Percentiles rank a stretch among this genome's conserved stretches.
Evolutionary conservation across 768 basidiomycete species (phyloP).

Genomic region (Strobilomyces dryophilus): DNA sequence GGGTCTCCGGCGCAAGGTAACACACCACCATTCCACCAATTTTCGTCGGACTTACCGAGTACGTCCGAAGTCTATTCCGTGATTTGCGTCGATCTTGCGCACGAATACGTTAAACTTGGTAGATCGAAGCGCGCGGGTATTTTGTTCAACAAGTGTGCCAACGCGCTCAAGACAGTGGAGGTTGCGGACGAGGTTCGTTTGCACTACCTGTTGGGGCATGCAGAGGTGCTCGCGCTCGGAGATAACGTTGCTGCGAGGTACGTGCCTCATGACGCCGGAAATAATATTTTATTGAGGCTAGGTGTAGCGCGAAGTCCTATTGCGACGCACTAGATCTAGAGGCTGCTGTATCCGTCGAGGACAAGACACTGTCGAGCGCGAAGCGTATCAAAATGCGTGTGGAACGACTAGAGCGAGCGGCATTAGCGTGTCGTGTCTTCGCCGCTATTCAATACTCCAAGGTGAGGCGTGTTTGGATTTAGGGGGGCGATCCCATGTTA

Average conservation of each 20-base stretch:
- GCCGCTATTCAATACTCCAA: constrained; percentile 63
- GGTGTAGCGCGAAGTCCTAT: constrained; percentile 47
- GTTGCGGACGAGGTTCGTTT: constrained; percentile 51
- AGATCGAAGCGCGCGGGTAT: constrained; percentile 58
- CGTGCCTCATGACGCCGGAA: not conserved
- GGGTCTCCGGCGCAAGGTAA: constrained; percentile 44
- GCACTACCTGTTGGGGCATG: constrained; percentile 58
- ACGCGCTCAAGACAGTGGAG: constrained; percentile 38
- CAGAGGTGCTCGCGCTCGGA: constrained; percentile 53
- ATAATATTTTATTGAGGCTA: not conserved
- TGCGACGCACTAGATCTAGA: constrained; percentile 54
- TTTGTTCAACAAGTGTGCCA: constrained; percentile 60
- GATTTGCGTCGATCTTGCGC: constrained; percentile 67
- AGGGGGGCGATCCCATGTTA: not conserved
- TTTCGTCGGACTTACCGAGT: not conserved
- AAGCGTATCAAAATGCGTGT: constrained; percentile 60
- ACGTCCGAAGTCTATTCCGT: constrained; percentile 52
- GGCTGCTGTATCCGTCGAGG: constrained; percentile 37
- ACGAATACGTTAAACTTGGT: constrained; percentile 78
- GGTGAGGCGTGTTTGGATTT: constrained; percentile 30
- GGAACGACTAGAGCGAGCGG: constrained; percentile 60
- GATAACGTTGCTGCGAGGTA: constrained; percentile 63
- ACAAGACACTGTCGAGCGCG: constrained; percentile 46
- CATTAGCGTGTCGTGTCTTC: constrained; percentile 66
- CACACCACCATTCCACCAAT: constrained; percentile 3